Evolutionary conservation across 192 early-diverging fungal species (phyloP), one percentile per base, ranked within the genome.

Genomic region (Cetraspora pellucida): DNA sequence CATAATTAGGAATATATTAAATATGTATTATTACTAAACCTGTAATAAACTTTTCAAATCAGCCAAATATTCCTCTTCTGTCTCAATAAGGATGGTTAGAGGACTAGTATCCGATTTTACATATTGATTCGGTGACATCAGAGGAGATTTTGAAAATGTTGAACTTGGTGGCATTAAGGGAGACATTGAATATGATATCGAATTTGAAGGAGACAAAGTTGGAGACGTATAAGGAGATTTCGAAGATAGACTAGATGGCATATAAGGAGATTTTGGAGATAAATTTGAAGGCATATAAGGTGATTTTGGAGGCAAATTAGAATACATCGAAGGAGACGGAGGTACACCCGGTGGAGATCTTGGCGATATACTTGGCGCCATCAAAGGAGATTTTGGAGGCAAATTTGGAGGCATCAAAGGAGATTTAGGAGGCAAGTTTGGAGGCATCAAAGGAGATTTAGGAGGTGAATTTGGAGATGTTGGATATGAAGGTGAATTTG

Each of bases 31-130:
- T 58, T 28, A 59, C 10, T 27, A 63, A 85, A 86, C 88, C 75
- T 83, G 81, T 17, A 83, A 80, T 61, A 89, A 82, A 67, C 82
- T 79, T 52, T 83, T 85, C 50, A 89, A 77, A 19, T 82, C 82
- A 3, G 82, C 78, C 11, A 89, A 75, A 78, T 87, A 89, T 43
- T 79, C 80, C 57, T 85, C 80, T 80, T 89, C 88, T 3, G 86
- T 81, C 17, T 87, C 88, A 1, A 87, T 77, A n/a, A 89, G 77
- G n/a, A 86, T 85, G 0, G 78, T 84, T 11, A 89, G 64, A 11
- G 85, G 88, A 31, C 86, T 89, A 25, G 64, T 74, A 4, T 75
- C 27, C 61, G 79, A 78, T 44, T 79, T 77, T 37, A 37, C 37
- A 37, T 37, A 17, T 82, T 74, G 23, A 37, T 77, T 9, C 65